A percentile compares a stretch with the other conserved stretches of the same genome.
Evolutionary conservation across 2,329 filamentous ascomycete genomes (phyloP).

Genomic region (Bipolaris bicolor): DNA sequence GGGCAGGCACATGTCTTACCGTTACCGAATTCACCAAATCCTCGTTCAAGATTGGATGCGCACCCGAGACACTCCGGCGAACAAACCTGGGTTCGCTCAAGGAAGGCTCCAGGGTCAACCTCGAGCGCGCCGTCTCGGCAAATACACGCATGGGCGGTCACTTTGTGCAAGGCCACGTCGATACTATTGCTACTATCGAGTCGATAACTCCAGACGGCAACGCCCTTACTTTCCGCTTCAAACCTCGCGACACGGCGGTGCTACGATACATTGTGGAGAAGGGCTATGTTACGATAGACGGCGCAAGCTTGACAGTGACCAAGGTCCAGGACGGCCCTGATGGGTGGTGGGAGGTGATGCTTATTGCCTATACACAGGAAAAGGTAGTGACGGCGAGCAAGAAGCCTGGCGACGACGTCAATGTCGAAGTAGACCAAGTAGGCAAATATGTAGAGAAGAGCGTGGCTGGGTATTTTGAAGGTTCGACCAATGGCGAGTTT

Average conservation of each 20-base stretch:
- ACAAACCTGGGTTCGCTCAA: slow-evolving; percentile 86
- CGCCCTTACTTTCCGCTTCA: slow-evolving; percentile 83
- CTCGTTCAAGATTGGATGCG: slow-evolving; percentile 88
- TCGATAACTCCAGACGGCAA: slow-evolving; percentile 82
- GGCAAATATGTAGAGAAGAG: slow-evolving; percentile 91
- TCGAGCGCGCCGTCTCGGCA: slow-evolving; percentile 90
- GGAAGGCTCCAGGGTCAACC: slow-evolving; percentile 75
- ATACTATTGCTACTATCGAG: slow-evolving; percentile 80
- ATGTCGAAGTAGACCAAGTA: slow-evolving; percentile 90
- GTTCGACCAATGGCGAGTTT: slow-evolving; percentile 58
- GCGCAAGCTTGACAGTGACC: slow-evolving; percentile 91
- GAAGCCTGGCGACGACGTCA: slow-evolving; percentile 79
- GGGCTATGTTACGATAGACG: slow-evolving; percentile 92
- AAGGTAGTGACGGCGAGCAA: slow-evolving; percentile 84
- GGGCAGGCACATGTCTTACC: slow-evolving; percentile 80
- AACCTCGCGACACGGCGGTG: slow-evolving; percentile 70
- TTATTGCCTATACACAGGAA: slow-evolving; percentile 95
- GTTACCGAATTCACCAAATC: slow-evolving; percentile 72
- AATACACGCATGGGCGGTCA: slow-evolving; percentile 97
- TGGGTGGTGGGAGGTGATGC: slow-evolving; percentile 94
- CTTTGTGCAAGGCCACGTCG: slow-evolving; percentile 97
- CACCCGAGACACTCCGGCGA: slow-evolving; percentile 92
- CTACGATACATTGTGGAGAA: slow-evolving; percentile 93
- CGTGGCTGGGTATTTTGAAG: slow-evolving; percentile 77
- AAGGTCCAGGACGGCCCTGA: slow-evolving; percentile 77